phyloP scores from a whole-genome alignment of 2,329 filamentous ascomycete species.

The Coniochaeta pulveracea region DNA sequence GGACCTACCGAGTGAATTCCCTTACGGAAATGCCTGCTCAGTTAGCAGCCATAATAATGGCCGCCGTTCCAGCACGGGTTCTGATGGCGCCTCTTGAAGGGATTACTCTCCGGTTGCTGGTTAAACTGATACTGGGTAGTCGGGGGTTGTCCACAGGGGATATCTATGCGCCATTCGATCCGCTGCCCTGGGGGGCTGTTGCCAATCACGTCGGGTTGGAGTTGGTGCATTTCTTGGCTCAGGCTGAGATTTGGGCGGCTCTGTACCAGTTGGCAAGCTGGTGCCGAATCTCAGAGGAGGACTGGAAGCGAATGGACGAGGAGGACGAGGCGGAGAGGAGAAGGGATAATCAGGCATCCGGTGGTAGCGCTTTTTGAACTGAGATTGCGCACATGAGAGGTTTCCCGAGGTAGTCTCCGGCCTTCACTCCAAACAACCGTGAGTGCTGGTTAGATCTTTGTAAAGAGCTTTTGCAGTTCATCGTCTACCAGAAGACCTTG shows the following conservation, averaged over 20 bases:
- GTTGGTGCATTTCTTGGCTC: constrained; percentile 30
- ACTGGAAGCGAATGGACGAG: constrained; percentile 12
- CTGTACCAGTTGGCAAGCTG: constrained; percentile 20
- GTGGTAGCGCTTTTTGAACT: neutral
- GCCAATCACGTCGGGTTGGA: constrained; percentile 35
- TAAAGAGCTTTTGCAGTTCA: too few species aligned
- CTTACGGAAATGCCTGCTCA: constrained; percentile 37
- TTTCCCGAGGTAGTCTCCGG: too few species aligned
- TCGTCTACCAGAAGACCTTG: too few species aligned
- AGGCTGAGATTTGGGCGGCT: constrained; percentile 32
- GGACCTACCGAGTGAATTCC: constrained; percentile 25
- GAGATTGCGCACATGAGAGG: too few species aligned
- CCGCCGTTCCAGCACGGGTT: constrained; percentile 28
- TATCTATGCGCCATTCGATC: constrained; percentile 30
- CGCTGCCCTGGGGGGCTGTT: constrained; percentile 25
- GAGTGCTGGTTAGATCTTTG: too few species aligned
- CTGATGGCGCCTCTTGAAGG: constrained; percentile 35
- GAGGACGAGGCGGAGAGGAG: neutral
- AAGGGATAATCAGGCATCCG: neutral
- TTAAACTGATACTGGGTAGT: constrained; percentile 26
- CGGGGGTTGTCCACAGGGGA: constrained; percentile 23
- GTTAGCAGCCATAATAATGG: constrained; percentile 35
- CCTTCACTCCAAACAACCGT: too few species aligned
- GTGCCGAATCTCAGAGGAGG: constrained; percentile 11
- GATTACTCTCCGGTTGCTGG: constrained; percentile 30